Percentiles rank a stretch among this genome's conserved stretches.
These are phyloP conservation scores for Aspergillus flavus DNA, from an alignment of 2,329 filamentous ascomycete species.

Conservation along the genomic window DNA sequence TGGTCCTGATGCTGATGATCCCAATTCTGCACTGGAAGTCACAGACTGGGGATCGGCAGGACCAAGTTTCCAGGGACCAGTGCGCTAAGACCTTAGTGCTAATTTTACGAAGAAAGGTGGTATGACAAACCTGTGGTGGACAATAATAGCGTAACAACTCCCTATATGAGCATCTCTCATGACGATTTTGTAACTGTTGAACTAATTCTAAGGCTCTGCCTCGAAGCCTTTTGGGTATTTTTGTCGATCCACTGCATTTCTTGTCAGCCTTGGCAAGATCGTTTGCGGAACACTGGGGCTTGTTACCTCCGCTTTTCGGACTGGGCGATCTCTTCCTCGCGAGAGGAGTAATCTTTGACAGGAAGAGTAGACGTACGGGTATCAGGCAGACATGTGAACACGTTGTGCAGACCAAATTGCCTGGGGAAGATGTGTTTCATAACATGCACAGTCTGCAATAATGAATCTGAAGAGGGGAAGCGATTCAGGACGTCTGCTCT, in stretches of 20 bases:
- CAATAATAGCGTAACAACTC: slow-evolving; percentile 81
- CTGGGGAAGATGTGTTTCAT: slow-evolving; percentile 94
- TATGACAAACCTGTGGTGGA: slow-evolving; percentile 52
- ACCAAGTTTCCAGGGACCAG: slow-evolving; percentile 28
- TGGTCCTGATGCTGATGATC: slow-evolving; percentile 20
- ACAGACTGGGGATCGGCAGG: slow-evolving; percentile 13
- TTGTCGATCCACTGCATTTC: slow-evolving; percentile 12
- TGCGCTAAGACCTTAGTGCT: slow-evolving; percentile 24
- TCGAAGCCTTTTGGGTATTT: slow-evolving; percentile 58
- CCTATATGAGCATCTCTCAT: slow-evolving; percentile 76
- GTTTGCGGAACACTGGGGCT: neutral
- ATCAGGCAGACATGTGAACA: slow-evolving; percentile 75
- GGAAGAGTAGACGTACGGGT: slow-evolving; percentile 67
- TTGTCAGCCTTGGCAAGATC: slow-evolving; percentile 11
- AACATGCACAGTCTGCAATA: slow-evolving; percentile 65
- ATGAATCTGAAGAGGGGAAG: slow-evolving; percentile 49
- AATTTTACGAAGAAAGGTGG: slow-evolving; percentile 2
- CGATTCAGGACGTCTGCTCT: slow-evolving; percentile 77
- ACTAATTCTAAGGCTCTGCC: slow-evolving; percentile 64
- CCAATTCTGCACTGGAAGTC: neutral
- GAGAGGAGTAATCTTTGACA: slow-evolving; percentile 81
- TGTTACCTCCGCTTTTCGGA: slow-evolving; percentile 19
- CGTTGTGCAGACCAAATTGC: slow-evolving; percentile 89
- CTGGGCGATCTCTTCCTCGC: slow-evolving; percentile 75
- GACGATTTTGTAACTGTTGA: slow-evolving; percentile 67